Conservation (phyloP, 2,329 filamentous ascomycete species). For the Nothophoma quercina region DNA sequence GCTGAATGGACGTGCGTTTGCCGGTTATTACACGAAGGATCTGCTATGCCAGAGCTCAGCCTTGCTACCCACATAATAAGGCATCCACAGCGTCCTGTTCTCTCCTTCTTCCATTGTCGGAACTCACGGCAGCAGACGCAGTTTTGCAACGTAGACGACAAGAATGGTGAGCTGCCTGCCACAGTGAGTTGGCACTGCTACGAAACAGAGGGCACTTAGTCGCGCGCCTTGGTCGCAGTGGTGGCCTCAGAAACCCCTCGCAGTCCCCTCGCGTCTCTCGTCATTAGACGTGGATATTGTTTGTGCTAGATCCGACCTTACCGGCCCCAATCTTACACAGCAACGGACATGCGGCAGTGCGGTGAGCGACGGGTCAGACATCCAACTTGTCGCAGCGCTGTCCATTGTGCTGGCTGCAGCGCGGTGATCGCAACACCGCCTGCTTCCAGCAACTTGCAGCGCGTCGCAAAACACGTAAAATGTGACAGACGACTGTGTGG, state of each 20-base stretch:
- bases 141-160: constrained; percentile 2
- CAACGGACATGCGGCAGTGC: constrained; percentile 12
- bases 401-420: constrained; percentile 9
- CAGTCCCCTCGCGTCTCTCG: constrained; percentile 15
- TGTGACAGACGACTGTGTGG: constrained; percentile 27
- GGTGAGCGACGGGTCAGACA: constrained; percentile 2
- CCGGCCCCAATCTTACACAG: constrained; percentile 23
- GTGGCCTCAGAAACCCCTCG: constrained; percentile 19
- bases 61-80: constrained; percentile 9
- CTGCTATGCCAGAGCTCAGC: constrained; percentile 14
- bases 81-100: constrained; percentile 4
- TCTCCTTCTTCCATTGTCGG: constrained; percentile 7
- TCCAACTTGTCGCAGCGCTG: background rate
- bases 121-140: constrained; percentile 9
- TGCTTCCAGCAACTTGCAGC: constrained; percentile 23
- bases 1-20: constrained; percentile 16
- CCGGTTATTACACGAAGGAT: constrained; percentile 2
- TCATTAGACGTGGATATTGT: constrained; percentile 22
- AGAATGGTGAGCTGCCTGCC: constrained; percentile 18
- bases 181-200: constrained; percentile 22
- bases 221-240: constrained; percentile 19
- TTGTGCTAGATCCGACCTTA: constrained; percentile 22
- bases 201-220: constrained; percentile 23
- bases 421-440: constrained; percentile 21
- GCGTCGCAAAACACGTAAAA: constrained; percentile 4